phyloP scores from a whole-genome alignment of 2,329 filamentous ascomycete species.

The Bipolaris victoriae region DNA sequence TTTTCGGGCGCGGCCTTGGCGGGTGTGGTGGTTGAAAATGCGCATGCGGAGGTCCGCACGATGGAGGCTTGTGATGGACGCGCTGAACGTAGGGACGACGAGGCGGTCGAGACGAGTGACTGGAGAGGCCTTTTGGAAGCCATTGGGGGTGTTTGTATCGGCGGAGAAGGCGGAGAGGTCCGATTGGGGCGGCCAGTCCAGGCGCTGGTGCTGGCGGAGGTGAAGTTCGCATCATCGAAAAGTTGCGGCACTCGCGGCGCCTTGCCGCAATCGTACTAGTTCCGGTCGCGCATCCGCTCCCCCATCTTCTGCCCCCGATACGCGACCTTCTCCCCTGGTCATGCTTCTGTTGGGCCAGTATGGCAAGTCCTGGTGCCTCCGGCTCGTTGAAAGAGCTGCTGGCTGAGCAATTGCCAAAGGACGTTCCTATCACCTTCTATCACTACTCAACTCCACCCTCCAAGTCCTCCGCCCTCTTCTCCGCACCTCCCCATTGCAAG shows the following conservation, averaged over 20 bases:
- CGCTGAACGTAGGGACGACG: conserved; percentile 35
- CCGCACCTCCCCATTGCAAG: conserved; percentile 72
- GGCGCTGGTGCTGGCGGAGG: conserved; percentile 14
- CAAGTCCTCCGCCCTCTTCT: conserved; percentile 76
- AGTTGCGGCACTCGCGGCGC: conserved; percentile 33
- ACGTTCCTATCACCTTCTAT: conserved; percentile 71
- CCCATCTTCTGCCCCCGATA: conserved; percentile 17
- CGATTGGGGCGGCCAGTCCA: conserved; percentile 16
- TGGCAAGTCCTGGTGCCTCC: conserved; percentile 33
- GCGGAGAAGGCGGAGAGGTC: conserved; percentile 22
- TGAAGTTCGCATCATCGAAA: conserved; percentile 38
- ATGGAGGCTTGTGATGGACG: conserved; percentile 31
- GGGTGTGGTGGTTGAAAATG: conserved; percentile 40
- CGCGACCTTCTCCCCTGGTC: conserved; percentile 15
- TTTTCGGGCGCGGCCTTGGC: conserved; percentile 31
- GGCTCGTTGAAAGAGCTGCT: conserved; percentile 53
- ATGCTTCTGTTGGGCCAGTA: conserved; percentile 20
- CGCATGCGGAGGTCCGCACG: conserved; percentile 46
- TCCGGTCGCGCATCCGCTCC: conserved; percentile 22
- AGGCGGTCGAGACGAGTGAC: conserved; percentile 35
- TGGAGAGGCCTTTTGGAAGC: conserved; percentile 56
- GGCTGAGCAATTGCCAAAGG: conserved; percentile 59
- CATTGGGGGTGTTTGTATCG: conserved; percentile 46
- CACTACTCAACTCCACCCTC: conserved; percentile 88
- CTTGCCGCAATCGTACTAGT: conserved; percentile 24